Conservation (phyloP, 345 rosid genomes). For the Populus alba region DNA sequence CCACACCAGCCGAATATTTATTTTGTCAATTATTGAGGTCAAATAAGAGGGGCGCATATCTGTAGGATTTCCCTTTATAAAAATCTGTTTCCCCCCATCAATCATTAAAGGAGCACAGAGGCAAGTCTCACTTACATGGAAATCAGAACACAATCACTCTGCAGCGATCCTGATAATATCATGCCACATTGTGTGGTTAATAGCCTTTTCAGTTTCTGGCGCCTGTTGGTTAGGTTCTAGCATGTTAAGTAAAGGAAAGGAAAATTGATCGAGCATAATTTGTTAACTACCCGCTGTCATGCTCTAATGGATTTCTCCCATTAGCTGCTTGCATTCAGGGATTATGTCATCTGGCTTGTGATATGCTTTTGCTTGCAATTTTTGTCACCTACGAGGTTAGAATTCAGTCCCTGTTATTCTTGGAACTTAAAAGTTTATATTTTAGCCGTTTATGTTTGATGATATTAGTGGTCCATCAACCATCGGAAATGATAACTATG, state of each 20-base stretch:
- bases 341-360: background rate
- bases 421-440: background rate
- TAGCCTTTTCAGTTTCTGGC: background rate
- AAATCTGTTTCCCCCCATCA: background rate
- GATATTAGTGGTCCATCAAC: background rate
- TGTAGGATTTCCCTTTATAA: background rate
- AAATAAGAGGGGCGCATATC: background rate
- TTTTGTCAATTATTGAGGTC: background rate
- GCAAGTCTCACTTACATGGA: background rate
- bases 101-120: background rate
- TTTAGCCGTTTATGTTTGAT: background rate
- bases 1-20: background rate
- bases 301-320: background rate
- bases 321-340: background rate
- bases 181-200: background rate
- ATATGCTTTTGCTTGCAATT: background rate
- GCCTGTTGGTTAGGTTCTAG: background rate
- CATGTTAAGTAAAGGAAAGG: background rate
- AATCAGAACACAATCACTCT: background rate
- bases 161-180: background rate
- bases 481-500: background rate
- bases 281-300: background rate
- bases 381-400: background rate
- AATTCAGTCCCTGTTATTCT: background rate
- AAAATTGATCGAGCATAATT: background rate